Evolutionary conservation across 176 grass and related monocot genomes (phyloP), one percentile per base, ranked within the genome.

Genomic region (Rhynchospora tenuis): DNA sequence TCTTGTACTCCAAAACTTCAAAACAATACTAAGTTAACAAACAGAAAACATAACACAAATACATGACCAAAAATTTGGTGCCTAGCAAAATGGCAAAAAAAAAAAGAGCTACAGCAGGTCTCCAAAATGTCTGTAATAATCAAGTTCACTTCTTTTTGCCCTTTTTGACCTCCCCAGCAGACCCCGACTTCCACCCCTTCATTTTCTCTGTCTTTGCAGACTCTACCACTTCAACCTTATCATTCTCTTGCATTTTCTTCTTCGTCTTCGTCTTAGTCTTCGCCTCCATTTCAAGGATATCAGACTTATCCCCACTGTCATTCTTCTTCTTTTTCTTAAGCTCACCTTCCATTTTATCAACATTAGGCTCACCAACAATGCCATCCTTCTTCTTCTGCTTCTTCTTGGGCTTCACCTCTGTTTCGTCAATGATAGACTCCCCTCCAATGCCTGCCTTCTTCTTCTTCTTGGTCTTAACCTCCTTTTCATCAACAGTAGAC

Each of bases 321-420:
- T 72, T 78, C 16, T 43, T 60, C n/a, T 86, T 64, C 33, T 38
- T 38, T 38, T 38, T 38, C 33, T 38, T 38, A 38, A 38, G 33
- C 33, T 38, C 33, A 38, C 33, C 58, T 29, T 80, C 72, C 55
- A 13, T 57, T 47, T 52, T 57, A 27, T 13, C 17, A 45, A 54
- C 44, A 5, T 23, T 66, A 8, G 27, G 7, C 24, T 3, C 11
- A 29, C 6, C 61, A 31, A 15, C 52, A 15, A 16, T 10, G n/a
- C 7, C 60, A 62, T 63, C 83, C 16, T 43, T 60, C 24, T 86
- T 64, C 33, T 38, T 38, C 33, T 38, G 0, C 33, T 38, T 38
- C 1, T 38, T 42, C 19, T 27, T 12, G 19, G 66, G 31, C 55
- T 83, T 74, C 59, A 4, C 54, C 82, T 91, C 87, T 64, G 45